Evolutionary conservation across 148 eudicot species (phyloP), one percentile per base, ranked within the genome.

Genomic region (Fagopyrum esculentum): DNA sequence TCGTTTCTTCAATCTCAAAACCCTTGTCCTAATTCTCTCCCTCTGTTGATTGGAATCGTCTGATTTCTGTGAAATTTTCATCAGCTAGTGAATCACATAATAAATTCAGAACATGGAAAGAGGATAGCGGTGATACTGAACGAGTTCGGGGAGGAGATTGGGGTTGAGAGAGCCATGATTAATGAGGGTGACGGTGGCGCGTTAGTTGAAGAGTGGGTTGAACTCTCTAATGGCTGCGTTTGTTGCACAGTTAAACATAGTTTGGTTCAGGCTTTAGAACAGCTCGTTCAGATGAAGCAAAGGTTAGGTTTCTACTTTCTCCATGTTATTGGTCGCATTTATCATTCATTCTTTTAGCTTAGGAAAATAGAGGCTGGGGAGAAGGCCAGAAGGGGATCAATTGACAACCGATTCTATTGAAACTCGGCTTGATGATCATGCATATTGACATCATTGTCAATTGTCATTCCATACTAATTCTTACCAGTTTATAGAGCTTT

Each of bases 221-320:
- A 94, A 85, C 85, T 94, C 48, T 90, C 89, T 72, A 94, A 94
- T 85, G 98, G 98, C 2, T 94, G 98, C 82, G 81, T 94, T 78
- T 94, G 98, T 77, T 94, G 98, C 80, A 91, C 93, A 74, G 98
- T 94, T 49, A 94, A 94, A 74, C 98, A 94, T 71, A 91, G 98
- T 72, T 74, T 94, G 72, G 98, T 94, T 82, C 98, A 94, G 69
- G 98, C 98, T 26, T 75, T 94, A 78, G 98, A 94, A 81, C 98
- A 94, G 70, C 98, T 94, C 80, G 97, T 91, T 79, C 84, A 85
- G 72, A 86, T 82, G 73, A 94, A 91, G 74, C 88, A 91, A 80
- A 89, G 97, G 98, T 91, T 35, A 35, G 40, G 40, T 35, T 35
- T 35, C 2, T 35, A 35, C 40, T 35, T 35, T 22, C 26, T 22